Base-by-base conservation (phyloP, 2,329 filamentous ascomycete genomes). In the Alternaria burnsii region DNA sequence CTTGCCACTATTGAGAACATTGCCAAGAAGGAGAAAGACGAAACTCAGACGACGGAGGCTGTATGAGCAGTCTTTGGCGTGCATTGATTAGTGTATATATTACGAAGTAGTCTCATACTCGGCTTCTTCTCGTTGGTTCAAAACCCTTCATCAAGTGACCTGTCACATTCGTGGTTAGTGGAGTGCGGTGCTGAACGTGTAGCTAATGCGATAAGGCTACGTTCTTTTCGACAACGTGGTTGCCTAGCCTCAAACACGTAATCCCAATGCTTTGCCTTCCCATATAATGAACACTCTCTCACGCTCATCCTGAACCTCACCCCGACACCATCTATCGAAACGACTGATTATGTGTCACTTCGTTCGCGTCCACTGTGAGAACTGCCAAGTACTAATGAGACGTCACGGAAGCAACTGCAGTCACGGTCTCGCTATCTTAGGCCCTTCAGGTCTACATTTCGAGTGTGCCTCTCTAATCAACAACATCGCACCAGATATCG, bases 1-100 rank as follows among this genome's bases (percentile, higher is more conserved):
- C 69, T 63, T 52, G 66, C 67, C 26, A 69, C 61, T 11, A 70
- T 75, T 26, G 65, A 67, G 8, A 62, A 55, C 6, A 61, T 71
- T 22, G 59, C 68, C 44, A 66, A 63, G 55, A 44, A 67, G 46
- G 63, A 71, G 38, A 73, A 68, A 46, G 44, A 42, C 16, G 54
- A 40, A 16, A 52, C 61, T 36, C 48, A 56, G 16, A 54, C 32
- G 4, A 62, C 44, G 14, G 58, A 66, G 32, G 26, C 61, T 5
- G 61, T 62, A 6, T 66, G 30, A 48, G 18, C 4, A 1, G 28
- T 5, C 10, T 11, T 6, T 16, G 5, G 1, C 28, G 5, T 22
- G 26, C 0, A 10, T n/a, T 5, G 16, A 0, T 9, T 10, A 14
- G 28, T 12, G 5, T 14, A 30, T 3, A 14, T 7, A 16, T 52